These are phyloP conservation scores for Shiraia sp. DNA, from an alignment of 2,329 filamentous ascomycete genomes.

Conservation along the genomic window DNA sequence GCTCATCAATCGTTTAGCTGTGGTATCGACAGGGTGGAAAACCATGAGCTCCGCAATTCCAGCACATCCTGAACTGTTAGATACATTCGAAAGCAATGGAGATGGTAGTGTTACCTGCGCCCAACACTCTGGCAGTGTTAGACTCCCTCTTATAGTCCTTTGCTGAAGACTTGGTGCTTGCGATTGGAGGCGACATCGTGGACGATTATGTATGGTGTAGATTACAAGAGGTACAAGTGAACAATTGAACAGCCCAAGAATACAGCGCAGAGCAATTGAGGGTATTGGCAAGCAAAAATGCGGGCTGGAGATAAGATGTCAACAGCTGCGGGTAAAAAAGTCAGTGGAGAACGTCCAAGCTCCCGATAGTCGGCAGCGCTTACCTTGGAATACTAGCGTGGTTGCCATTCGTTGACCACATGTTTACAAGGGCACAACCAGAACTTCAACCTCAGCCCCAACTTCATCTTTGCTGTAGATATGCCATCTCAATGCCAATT, in stretches of 20 bases:
- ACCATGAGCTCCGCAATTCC: slow-evolving; percentile 91
- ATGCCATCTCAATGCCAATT: too few species aligned
- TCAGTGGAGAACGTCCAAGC: slow-evolving; percentile 1
- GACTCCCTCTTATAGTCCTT: slow-evolving; percentile 82
- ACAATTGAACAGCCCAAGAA: background rate
- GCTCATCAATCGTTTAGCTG: slow-evolving; percentile 98
- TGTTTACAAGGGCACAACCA: too few species aligned
- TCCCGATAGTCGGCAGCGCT: slow-evolving; percentile 2
- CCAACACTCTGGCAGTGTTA: slow-evolving; percentile 81
- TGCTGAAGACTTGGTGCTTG: slow-evolving; percentile 48
- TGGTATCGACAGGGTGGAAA: slow-evolving; percentile 85
- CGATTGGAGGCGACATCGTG: slow-evolving; percentile 34
- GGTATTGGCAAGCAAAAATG: slow-evolving; percentile 4
- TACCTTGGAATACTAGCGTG: background rate
- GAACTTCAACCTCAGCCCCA: background rate
- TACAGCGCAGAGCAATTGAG: slow-evolving; percentile 2
- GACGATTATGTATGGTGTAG: background rate
- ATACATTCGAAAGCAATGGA: background rate
- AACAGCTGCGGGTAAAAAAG: background rate
- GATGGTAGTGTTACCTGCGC: slow-evolving; percentile 71
- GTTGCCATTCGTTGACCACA: background rate
- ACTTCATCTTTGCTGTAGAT: too few species aligned
- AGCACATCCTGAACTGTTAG: slow-evolving; percentile 70
- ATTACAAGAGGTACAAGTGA: slow-evolving; percentile 1
- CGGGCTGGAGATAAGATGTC: slow-evolving; percentile 4